phyloP scores from a whole-genome alignment of 2,329 filamentous ascomycete species.

The Xylariaceae sp. region DNA sequence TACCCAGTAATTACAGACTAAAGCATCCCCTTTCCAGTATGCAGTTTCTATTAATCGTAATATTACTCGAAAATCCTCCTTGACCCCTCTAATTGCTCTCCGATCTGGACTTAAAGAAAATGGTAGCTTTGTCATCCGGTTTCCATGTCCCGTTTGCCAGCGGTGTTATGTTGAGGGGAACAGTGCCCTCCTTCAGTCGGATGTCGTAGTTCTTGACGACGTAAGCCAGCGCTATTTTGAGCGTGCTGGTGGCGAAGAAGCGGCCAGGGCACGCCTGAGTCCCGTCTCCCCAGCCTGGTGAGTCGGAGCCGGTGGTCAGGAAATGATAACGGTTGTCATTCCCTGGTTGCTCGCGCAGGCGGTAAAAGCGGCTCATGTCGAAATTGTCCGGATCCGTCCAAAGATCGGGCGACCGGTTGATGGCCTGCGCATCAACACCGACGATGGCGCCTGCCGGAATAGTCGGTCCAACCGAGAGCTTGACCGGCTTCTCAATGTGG shows the following conservation, averaged over 20 bases:
- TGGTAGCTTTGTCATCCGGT: too few relatives aligned
- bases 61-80: too few relatives aligned
- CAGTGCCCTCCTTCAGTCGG: not conserved
- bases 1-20: too few relatives aligned
- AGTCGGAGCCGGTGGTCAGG: constrained; percentile 5
- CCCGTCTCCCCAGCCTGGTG: constrained; percentile 25
- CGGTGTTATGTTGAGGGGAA: too few relatives aligned
- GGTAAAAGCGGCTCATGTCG: constrained; percentile 15
- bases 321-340: constrained; percentile 17
- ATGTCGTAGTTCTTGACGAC: constrained; percentile 22
- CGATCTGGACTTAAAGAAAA: too few relatives aligned
- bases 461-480: constrained; percentile 15
- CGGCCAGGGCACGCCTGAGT: constrained; percentile 26
- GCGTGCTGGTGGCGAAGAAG: constrained; percentile 20
- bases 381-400: constrained; percentile 17
- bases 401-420: constrained; percentile 11
- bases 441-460: constrained; percentile 20
- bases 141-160: too few relatives aligned
- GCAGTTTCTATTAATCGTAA: too few relatives aligned
- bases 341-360: constrained; percentile 12
- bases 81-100: too few relatives aligned
- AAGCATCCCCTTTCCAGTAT: too few relatives aligned
- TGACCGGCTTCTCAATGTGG: constrained; percentile 3
- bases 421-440: constrained; percentile 14
- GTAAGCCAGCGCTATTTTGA: constrained; percentile 22